Percentiles rank a stretch among this genome's conserved stretches.
Conservation (phyloP, 2,329 filamentous ascomycete genomes). For the Pleurostoma richardsiae region DNA sequence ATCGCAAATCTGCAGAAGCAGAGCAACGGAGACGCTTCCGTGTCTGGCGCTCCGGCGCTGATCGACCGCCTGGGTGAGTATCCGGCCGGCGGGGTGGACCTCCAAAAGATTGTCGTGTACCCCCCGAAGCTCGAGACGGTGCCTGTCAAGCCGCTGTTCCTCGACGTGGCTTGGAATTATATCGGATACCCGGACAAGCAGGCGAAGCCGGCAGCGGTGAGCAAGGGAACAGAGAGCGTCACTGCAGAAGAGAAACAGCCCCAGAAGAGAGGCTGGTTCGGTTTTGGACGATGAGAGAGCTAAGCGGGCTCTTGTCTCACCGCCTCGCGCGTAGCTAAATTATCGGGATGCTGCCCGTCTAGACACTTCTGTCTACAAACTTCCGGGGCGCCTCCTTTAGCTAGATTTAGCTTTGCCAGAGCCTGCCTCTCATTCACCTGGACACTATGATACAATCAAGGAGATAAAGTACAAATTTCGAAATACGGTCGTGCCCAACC, state of each 20-base stretch:
- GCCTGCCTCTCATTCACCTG: no score
- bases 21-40: conserved; percentile 32
- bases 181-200: conserved; percentile 77
- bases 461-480: no score
- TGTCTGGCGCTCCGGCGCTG: conserved; percentile 43
- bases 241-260: conserved; percentile 37
- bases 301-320: no score
- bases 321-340: no score
- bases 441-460: no score
- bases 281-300: conserved; percentile 48
- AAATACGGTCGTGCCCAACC: no score
- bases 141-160: conserved; percentile 90
- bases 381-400: no score
- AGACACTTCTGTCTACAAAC: no score
- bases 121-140: conserved; percentile 79
- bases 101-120: conserved; percentile 78
- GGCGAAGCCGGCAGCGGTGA: conserved; percentile 17
- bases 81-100: conserved; percentile 63
- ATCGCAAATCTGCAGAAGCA: conserved; percentile 61
- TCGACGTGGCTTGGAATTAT: conserved; percentile 97
- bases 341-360: no score
- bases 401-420: no score
- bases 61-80: conserved; percentile 74
- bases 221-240: conserved; percentile 18
- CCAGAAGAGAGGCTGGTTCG: conserved; percentile 72